Evolutionary conservation across 768 basidiomycete species (phyloP).

Genomic region (Lactarius sp.): DNA sequence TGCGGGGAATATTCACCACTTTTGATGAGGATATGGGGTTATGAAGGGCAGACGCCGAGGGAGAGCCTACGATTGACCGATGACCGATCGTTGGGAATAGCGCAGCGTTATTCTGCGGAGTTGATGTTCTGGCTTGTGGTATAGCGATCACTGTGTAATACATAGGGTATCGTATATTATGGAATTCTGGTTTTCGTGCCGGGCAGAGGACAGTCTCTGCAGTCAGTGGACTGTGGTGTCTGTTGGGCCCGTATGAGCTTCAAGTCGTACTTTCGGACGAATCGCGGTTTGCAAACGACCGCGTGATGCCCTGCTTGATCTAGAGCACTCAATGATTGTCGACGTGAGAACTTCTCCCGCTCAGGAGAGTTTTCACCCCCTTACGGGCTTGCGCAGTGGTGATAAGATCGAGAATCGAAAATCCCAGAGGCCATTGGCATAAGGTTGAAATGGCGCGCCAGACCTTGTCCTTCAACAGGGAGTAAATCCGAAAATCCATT

Average conservation of each 20-base stretch:
- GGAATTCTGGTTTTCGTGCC: neutral
- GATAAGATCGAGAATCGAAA: neutral
- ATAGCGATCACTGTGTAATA: neutral
- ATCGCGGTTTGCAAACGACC: too few relatives aligned
- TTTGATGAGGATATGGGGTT: neutral
- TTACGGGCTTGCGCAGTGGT: neutral
- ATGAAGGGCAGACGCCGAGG: neutral
- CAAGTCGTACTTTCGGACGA: neutral
- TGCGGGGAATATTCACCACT: neutral
- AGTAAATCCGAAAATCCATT: neutral
- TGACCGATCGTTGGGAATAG: neutral
- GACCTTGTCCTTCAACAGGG: neutral
- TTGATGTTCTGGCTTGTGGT: too few relatives aligned
- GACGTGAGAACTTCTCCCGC: neutral
- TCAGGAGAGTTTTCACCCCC: neutral
- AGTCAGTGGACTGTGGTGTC: neutral
- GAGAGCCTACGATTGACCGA: too few relatives aligned
- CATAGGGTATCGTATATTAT: neutral
- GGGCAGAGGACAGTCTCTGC: neutral
- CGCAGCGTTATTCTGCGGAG: neutral
- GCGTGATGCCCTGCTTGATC: too few relatives aligned
- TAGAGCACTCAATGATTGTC: too few relatives aligned
- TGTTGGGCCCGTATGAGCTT: neutral
- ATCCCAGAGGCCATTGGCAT: neutral
- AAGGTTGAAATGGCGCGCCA: neutral